Conservation (phyloP, 805 yeast genomes). For the Lipomyces japonicus region DNA sequence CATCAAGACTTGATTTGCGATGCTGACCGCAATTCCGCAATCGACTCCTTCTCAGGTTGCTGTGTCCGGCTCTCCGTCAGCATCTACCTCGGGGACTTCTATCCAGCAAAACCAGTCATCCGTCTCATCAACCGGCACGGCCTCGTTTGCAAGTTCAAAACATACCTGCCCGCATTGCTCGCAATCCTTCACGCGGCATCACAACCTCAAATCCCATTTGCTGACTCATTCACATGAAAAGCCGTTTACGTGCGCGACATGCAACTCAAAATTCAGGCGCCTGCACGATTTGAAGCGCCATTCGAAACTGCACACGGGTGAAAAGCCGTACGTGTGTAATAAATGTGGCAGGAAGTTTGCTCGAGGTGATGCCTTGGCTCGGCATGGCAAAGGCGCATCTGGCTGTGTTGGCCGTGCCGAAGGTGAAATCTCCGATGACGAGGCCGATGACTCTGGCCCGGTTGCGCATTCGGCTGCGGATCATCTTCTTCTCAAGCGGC, state of each 20-base stretch:
- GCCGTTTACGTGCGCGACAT: conserved; percentile 60
- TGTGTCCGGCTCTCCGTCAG: no score
- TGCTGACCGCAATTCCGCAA: no score
- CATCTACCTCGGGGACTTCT: no score
- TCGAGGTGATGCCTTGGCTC: conserved; percentile 67
- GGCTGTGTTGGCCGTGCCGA: conserved; percentile 34
- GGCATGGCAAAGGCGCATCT: conserved; percentile 55
- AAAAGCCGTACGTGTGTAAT: conserved; percentile 60
- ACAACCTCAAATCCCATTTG: conserved; percentile 68
- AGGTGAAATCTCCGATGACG: conserved; percentile 22
- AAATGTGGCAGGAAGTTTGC: conserved; percentile 65
- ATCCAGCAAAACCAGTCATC: no score
- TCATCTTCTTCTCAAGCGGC: background rate
- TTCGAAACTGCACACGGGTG: conserved; percentile 71
- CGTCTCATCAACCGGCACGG: no score
- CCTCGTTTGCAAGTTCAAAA: no score
- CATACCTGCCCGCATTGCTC: conserved; percentile 53
- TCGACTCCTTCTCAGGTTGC: no score
- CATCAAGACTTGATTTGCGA: no score
- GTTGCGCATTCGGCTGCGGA: background rate
- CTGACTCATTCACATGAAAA: conserved; percentile 62
- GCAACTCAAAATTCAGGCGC: conserved; percentile 62
- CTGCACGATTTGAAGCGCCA: conserved; percentile 76
- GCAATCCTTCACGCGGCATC: conserved; percentile 65
- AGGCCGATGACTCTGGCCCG: conserved; percentile 17